Conservation (phyloP, 495 filamentous ascomycete species). For the Poronia punctata region DNA sequence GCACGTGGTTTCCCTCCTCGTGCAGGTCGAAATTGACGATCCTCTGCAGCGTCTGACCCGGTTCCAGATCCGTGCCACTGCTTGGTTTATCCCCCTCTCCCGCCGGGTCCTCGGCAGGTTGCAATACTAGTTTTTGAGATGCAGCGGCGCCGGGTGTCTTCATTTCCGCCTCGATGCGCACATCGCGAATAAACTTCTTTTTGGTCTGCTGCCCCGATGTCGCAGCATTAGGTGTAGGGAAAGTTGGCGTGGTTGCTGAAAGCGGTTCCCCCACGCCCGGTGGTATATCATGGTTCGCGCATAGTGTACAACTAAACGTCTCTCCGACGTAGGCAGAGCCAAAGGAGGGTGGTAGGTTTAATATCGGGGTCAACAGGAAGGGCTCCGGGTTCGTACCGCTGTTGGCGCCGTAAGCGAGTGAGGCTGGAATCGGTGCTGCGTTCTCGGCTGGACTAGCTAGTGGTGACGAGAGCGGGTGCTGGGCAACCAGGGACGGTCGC, state of each 20-base stretch:
- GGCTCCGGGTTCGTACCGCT: constrained; percentile 34
- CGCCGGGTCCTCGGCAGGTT: constrained; percentile 13
- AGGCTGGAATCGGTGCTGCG: constrained; percentile 31
- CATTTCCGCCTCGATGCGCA: constrained; percentile 86
- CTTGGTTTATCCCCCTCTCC: constrained; percentile 8
- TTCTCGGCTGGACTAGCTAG: constrained; percentile 14
- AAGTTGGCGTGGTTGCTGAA: constrained; percentile 4
- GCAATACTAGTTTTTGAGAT: constrained; percentile 20
- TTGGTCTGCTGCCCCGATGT: constrained; percentile 13
- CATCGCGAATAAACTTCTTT: constrained; percentile 57
- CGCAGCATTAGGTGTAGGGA: not conserved
- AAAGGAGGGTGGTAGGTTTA: constrained; percentile 89
- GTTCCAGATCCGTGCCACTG: constrained; percentile 47
- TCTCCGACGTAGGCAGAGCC: constrained; percentile 94
- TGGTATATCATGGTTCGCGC: constrained; percentile 79
- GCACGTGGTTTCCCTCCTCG: constrained; percentile 87
- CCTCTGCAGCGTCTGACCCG: constrained; percentile 68
- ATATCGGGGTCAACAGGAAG: constrained; percentile 47
- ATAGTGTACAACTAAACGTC: constrained; percentile 88
- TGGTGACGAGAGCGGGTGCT: constrained; percentile 36
- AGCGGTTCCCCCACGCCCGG: constrained; percentile 9
- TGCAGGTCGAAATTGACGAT: constrained; percentile 83
- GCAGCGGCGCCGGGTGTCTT: constrained; percentile 60
- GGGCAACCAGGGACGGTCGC: constrained; percentile 46
- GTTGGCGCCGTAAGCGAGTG: constrained; percentile 35